These are phyloP conservation scores for Lolium multiflorum DNA, from an alignment of 176 grass and related monocot species.

Conservation along the genomic window DNA sequence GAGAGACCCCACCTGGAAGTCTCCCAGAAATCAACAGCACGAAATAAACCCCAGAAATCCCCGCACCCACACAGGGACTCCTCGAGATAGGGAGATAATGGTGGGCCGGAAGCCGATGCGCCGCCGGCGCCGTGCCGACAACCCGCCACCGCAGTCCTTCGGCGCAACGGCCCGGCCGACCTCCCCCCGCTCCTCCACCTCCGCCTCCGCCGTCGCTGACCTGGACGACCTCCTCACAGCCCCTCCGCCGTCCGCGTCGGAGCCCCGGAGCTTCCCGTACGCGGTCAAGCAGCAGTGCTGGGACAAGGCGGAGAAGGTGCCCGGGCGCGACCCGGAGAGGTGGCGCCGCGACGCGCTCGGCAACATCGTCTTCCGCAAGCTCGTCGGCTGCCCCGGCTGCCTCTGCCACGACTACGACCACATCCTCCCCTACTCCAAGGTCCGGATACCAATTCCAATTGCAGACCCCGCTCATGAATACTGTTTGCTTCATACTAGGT, in stretches of 20 bases:
- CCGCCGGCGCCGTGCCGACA: slow-evolving; percentile 48
- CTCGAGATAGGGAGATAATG: slow-evolving; percentile 37
- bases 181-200: slow-evolving; percentile 48
- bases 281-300: slow-evolving; percentile 95
- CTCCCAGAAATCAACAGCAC: not conserved
- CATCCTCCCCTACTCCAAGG: slow-evolving; percentile 93
- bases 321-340: slow-evolving; percentile 75
- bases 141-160: slow-evolving; percentile 37
- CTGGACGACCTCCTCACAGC: slow-evolving; percentile 56
- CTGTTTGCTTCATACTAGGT: not conserved
- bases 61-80: not conserved
- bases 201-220: slow-evolving; percentile 42
- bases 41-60: not conserved
- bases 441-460: not conserved
- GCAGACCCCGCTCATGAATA: not conserved
- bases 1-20: not conserved
- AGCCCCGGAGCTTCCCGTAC: slow-evolving; percentile 85
- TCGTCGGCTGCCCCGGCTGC: slow-evolving; percentile 92
- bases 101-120: slow-evolving; percentile 61
- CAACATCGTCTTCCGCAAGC: slow-evolving; percentile 91
- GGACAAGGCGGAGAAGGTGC: slow-evolving; percentile 88
- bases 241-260: slow-evolving; percentile 41
- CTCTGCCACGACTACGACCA: slow-evolving; percentile 99
- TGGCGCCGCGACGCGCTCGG: slow-evolving; percentile 98
- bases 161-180: slow-evolving; percentile 46